These are phyloP conservation scores for Coemansia sp. DNA, from an alignment of 192 early-diverging fungal genomes.

Conservation along the genomic window DNA sequence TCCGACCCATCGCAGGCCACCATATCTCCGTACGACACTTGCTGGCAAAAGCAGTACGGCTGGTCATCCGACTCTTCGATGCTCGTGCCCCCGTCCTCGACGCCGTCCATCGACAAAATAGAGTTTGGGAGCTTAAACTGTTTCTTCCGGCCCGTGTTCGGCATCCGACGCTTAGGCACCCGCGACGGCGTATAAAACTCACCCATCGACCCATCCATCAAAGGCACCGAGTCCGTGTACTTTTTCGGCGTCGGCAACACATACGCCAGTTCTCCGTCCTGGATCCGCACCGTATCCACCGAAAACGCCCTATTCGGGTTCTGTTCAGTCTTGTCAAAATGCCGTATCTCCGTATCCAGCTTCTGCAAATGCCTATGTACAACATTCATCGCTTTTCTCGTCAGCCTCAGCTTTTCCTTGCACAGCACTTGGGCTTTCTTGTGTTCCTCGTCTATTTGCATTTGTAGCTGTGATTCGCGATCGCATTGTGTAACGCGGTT, in stretches of 20 bases:
- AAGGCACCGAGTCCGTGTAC: constrained; percentile 24
- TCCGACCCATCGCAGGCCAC: constrained; percentile 55
- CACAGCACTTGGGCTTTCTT: constrained; percentile 18
- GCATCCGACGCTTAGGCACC: constrained; percentile 25
- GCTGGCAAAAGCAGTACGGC: constrained; percentile 57
- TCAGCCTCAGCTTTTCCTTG: constrained; percentile 43
- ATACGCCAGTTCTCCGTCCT: constrained; percentile 40
- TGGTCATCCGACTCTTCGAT: constrained; percentile 57
- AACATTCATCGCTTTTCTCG: constrained; percentile 45
- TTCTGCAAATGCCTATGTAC: constrained; percentile 45
- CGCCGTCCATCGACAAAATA: constrained; percentile 40
- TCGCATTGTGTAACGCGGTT: constrained; percentile 23
- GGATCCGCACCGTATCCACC: constrained; percentile 25
- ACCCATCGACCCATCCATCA: constrained; percentile 17
- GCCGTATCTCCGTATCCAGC: constrained; percentile 46
- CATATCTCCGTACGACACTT: constrained; percentile 59
- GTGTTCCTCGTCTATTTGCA: constrained; percentile 27
- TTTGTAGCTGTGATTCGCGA: constrained; percentile 24
- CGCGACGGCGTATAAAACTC: constrained; percentile 48
- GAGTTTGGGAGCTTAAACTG: constrained; percentile 43
- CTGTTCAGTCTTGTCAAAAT: constrained; percentile 38
- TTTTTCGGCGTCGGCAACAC: constrained; percentile 33
- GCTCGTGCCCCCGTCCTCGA: constrained; percentile 23
- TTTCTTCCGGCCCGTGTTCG: constrained; percentile 23
- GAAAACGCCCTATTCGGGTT: neutral